Base-by-base conservation (phyloP, 2,329 filamentous ascomycete species). In the Pseudogymnoascus sp. region DNA sequence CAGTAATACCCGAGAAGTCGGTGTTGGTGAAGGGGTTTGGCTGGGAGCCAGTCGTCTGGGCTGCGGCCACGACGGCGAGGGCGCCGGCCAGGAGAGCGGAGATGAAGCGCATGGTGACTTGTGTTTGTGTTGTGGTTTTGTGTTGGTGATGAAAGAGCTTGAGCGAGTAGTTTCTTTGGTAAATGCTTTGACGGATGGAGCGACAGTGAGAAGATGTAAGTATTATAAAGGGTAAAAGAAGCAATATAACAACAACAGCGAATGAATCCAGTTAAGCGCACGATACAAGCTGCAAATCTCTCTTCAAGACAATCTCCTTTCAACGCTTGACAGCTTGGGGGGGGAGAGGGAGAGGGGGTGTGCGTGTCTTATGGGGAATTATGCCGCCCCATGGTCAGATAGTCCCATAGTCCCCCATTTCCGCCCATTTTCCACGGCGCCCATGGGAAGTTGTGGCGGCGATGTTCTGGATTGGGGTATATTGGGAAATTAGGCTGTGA, bases 21-120 rank as follows among this genome's bases (percentile, higher is more conserved):
- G 64, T 66, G 60, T 69, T 68, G 4, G 67, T 64, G 62, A 72
- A 71, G 4, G 67, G 64, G 61, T 71, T 71, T 14, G 14, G 14
- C 6, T 10, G 6, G 23, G 16, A 16, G 25, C 46, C 25, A 6
- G 14, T 11, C 38, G 14, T 11, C 42, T 69, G 67, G 1, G 62
- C 65, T 7, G 63, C 40, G 14, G 61, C 64, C 1, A 66, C 40
- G 5, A 63, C 42, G 3, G 67, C 64, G n/a, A 68, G 40, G 14
- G 64, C 61, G 11, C 63, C 65, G 18, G 67, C 18, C 16, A 65
- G 10, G 16, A 69, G 25, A 25, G 65, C 60, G n/a, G 60, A 63
- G n/a, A 66, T 67, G 68, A 67, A 67, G 11, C 62, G 67, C 69
- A 70, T 71, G 8, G 64, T 69, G 63, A 12, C 21, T 61, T 53